These are phyloP conservation scores for Zygosaccharomyces sapae DNA, from an alignment of 1,139 yeast species.

Conservation along the genomic window DNA sequence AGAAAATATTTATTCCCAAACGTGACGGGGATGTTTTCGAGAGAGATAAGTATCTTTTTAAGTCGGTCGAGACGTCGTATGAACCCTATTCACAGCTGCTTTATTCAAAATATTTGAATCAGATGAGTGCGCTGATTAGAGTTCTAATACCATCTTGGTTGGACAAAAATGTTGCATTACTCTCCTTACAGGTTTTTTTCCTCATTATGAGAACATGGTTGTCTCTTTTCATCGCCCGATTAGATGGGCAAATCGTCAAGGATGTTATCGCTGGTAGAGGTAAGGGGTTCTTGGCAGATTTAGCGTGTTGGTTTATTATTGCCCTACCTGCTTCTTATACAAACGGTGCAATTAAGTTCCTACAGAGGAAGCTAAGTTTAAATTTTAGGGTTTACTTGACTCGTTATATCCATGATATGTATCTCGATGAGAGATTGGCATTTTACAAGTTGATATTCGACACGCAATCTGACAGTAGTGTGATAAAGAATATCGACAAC, in stretches of 20 bases:
- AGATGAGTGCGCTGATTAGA: conserved; percentile 72
- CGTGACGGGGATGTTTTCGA: conserved; percentile 41
- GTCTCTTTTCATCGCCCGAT: conserved; percentile 76
- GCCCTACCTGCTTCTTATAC: conserved; percentile 94
- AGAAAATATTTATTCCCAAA: conserved; percentile 39
- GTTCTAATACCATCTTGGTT: conserved; percentile 72
- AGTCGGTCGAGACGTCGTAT: conserved; percentile 36
- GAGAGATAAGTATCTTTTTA: conserved; percentile 39
- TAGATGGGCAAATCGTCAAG: conserved; percentile 89
- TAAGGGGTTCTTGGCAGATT: conserved; percentile 66
- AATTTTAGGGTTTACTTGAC: conserved; percentile 82
- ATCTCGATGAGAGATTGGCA: conserved; percentile 74
- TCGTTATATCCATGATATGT: conserved; percentile 85
- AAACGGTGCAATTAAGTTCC: conserved; percentile 80
- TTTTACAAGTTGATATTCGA: conserved; percentile 69
- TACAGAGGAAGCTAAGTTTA: conserved; percentile 72
- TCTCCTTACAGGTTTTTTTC: conserved; percentile 70
- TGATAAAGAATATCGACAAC: conserved; percentile 53
- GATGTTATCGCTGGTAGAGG: conserved; percentile 84
- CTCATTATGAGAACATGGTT: conserved; percentile 82
- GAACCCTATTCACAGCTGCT: conserved; percentile 40
- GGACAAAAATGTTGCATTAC: conserved; percentile 62
- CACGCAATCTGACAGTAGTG: conserved; percentile 37
- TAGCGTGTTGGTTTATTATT: conserved; percentile 80
- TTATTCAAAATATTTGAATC: conserved; percentile 67